phyloP scores from a whole-genome alignment of 148 eudicot species.

The Camellia sinensis region DNA sequence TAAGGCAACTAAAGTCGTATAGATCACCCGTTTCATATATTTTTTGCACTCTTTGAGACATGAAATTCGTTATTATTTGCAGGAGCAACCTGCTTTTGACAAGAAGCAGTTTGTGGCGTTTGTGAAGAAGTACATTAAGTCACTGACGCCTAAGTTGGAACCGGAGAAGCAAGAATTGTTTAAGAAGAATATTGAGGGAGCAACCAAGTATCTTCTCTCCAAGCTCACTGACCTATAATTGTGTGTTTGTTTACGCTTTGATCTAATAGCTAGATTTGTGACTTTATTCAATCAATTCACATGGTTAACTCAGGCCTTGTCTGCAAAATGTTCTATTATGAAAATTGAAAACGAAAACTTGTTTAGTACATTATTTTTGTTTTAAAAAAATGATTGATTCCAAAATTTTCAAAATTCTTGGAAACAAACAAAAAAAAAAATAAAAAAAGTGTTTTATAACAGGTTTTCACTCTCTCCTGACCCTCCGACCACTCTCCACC shows the following conservation, averaged over 20 bases:
- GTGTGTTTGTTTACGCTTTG: slow-evolving; percentile 22
- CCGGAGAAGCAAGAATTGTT: slow-evolving; percentile 30
- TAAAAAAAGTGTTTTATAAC: too few relatives aligned
- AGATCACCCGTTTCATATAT: not conserved
- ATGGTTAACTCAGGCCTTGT: not conserved
- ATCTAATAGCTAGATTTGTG: not conserved
- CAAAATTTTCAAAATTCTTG: too few relatives aligned
- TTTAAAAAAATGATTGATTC: too few relatives aligned
- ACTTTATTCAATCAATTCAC: not conserved
- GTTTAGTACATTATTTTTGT: too few relatives aligned
- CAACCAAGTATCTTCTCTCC: slow-evolving; percentile 43
- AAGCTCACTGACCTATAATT: slow-evolving; percentile 55
- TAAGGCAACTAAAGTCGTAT: slow-evolving; percentile 18
- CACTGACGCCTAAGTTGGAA: slow-evolving; percentile 34
- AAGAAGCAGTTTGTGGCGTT: slow-evolving; percentile 45
- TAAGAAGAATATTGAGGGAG: slow-evolving; percentile 38
- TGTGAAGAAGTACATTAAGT: slow-evolving; percentile 50
- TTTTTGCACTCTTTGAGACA: not conserved
- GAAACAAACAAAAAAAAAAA: too few relatives aligned
- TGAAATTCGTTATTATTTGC: not conserved
- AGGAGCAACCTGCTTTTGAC: slow-evolving; percentile 59
- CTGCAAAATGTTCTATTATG: too few relatives aligned
- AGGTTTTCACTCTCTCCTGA: too few relatives aligned
- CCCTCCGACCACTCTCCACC: too few relatives aligned
- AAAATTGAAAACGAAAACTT: too few relatives aligned